Evolutionary conservation across 176 grass and related monocot genomes (phyloP).

Genomic region (Rhynchospora pubera): DNA sequence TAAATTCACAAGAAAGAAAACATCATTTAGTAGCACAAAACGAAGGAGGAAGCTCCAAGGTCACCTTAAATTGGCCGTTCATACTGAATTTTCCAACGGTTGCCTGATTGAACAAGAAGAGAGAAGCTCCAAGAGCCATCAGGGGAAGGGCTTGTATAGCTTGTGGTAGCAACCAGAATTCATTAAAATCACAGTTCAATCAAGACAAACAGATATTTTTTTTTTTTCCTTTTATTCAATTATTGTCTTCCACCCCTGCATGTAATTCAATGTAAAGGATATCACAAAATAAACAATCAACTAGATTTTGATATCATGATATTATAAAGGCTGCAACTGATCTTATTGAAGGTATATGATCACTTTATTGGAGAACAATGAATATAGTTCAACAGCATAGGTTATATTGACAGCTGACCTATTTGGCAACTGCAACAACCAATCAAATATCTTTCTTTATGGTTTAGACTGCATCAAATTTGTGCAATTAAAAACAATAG

Average conservation of each 20-base stretch:
- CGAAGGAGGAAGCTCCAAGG: neutral
- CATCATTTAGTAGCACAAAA: constrained; percentile 9
- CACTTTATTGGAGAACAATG: neutral
- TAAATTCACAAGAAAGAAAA: constrained; percentile 13
- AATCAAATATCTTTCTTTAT: no score
- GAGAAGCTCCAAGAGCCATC: constrained; percentile 68
- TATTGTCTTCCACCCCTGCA: neutral
- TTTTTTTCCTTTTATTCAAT: neutral
- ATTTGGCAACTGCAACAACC: no score
- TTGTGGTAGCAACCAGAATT: constrained; percentile 6
- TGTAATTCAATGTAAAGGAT: neutral
- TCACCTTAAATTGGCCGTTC: constrained; percentile 42
- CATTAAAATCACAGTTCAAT: constrained; percentile 24
- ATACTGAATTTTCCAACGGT: constrained; percentile 28
- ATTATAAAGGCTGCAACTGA: neutral
- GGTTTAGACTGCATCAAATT: no score
- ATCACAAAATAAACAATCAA: neutral
- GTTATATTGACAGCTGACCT: no score
- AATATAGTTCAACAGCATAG: neutral
- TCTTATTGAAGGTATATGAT: neutral
- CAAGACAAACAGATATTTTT: constrained; percentile 18
- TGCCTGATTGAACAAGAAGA: constrained; percentile 49
- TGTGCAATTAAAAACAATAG: no score
- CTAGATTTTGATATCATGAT: neutral
- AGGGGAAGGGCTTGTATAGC: constrained; percentile 15